Evolutionary conservation across 371 early-diverging fungal species (phyloP).

Genomic region (Gilbertella persicaria): DNA sequence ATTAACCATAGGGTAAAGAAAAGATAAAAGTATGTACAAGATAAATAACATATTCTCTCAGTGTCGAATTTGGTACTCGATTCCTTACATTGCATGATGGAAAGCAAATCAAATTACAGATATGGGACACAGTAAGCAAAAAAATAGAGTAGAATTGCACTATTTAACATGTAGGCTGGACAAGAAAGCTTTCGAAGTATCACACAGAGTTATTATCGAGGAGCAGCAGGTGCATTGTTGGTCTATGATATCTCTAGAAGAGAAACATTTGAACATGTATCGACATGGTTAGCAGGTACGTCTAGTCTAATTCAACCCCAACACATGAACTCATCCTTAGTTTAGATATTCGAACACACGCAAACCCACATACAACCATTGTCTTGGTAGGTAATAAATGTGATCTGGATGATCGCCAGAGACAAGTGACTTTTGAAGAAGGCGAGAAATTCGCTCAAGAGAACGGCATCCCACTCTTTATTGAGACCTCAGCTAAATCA

Average conservation of each 20-base stretch:
- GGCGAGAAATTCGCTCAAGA: conserved; percentile 88
- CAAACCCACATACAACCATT: conserved; percentile 88
- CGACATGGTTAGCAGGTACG: conserved; percentile 89
- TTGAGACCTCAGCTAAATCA: conserved; percentile 95
- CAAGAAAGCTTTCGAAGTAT: conserved; percentile 96
- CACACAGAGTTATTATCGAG: conserved; percentile 96
- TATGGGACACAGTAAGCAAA: conserved; percentile 98
- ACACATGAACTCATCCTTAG: not conserved
- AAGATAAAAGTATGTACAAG: not conserved
- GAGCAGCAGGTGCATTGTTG: conserved; percentile 93
- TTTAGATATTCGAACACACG: conserved; percentile 76
- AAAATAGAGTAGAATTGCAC: too few relatives aligned
- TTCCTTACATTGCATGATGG: conserved; percentile 72
- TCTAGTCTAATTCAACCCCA: not conserved
- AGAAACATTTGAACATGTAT: conserved; percentile 90
- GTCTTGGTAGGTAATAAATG: conserved; percentile 95
- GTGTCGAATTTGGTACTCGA: conserved; percentile 84
- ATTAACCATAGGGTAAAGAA: conserved; percentile 76
- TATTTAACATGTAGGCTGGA: too few relatives aligned
- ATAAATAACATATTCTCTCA: conserved; percentile 19
- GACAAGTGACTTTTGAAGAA: conserved; percentile 85
- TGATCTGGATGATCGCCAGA: conserved; percentile 74
- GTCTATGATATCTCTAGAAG: conserved; percentile 77
- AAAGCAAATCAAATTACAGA: conserved; percentile 92
- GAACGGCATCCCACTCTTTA: conserved; percentile 80